Conservation (phyloP, 192 early-diverging fungal species). For the Mortierella hygrophila region DNA sequence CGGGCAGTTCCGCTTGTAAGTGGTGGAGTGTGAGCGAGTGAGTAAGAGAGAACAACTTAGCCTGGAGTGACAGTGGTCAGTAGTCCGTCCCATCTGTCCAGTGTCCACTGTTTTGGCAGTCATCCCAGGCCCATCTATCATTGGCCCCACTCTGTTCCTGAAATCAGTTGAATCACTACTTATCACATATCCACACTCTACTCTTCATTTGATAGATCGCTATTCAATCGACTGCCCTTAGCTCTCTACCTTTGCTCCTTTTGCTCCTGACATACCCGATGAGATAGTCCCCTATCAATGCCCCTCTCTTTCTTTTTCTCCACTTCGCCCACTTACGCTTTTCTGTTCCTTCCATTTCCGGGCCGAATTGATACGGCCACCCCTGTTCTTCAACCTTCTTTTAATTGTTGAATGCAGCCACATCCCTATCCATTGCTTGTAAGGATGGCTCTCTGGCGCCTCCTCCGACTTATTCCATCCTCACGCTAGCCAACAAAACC, state of each 20-base stretch:
- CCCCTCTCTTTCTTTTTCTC: not conserved
- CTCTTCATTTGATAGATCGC: not conserved
- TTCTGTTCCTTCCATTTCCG: not conserved
- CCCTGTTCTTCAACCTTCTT: not conserved
- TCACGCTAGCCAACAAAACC: not conserved
- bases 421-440: not conserved
- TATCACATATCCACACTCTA: not conserved
- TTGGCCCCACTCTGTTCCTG: conserved; percentile 9
- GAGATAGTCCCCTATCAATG: not conserved
- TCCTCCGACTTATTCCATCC: not conserved
- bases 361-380: not conserved
- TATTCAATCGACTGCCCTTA: not conserved
- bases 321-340: conserved; percentile 7
- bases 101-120: not conserved
- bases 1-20: not conserved
- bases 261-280: conserved; percentile 4
- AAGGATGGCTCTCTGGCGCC: not conserved
- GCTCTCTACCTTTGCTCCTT: not conserved
- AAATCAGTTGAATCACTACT: conserved; percentile 11
- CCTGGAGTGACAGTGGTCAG: not conserved
- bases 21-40: not conserved
- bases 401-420: too few relatives aligned
- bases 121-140: not conserved
- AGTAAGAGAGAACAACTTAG: not conserved
- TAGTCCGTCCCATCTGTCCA: not conserved